Conservation (phyloP, 768 basidiomycete genomes). For the Phaffia tasmanica region DNA sequence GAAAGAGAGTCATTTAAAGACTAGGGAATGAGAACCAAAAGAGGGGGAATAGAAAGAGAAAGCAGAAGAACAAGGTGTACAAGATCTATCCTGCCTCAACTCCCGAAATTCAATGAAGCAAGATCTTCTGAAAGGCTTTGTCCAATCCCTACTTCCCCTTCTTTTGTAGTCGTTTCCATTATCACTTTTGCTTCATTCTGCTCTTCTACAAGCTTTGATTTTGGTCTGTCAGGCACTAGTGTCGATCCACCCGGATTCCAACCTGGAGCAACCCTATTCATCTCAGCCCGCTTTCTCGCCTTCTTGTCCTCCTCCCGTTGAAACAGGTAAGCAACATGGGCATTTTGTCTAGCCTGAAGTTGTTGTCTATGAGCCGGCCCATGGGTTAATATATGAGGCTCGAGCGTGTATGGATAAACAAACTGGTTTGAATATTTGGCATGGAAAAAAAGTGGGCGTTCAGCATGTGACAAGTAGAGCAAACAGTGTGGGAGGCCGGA, state of each 20-base stretch:
- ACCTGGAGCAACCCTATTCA: slow-evolving; percentile 70
- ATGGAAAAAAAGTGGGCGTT: slow-evolving; percentile 16
- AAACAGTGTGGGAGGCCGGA: not conserved
- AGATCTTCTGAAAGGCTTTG: not conserved
- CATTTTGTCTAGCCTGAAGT: slow-evolving; percentile 43
- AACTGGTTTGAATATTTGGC: slow-evolving; percentile 49
- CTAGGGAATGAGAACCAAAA: no score
- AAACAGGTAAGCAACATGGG: slow-evolving; percentile 29
- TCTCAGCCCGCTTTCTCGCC: slow-evolving; percentile 51
- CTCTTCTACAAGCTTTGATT: not conserved
- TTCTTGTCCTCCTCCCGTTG: slow-evolving; percentile 69
- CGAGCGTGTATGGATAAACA: slow-evolving; percentile 89
- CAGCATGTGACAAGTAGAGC: slow-evolving; percentile 17
- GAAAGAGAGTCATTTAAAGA: no score
- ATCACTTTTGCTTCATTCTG: not conserved
- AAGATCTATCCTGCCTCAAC: no score
- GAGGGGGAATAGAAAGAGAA: no score
- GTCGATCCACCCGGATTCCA: slow-evolving; percentile 33
- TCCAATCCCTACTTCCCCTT: not conserved
- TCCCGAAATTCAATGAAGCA: no score
- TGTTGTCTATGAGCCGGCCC: slow-evolving; percentile 61
- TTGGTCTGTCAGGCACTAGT: not conserved
- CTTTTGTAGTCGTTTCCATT: not conserved
- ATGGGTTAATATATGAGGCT: slow-evolving; percentile 66
- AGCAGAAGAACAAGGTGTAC: no score